Evolutionary conservation across 306 rosid genomes (phyloP).

Genomic region (Cicer yamashitae): DNA sequence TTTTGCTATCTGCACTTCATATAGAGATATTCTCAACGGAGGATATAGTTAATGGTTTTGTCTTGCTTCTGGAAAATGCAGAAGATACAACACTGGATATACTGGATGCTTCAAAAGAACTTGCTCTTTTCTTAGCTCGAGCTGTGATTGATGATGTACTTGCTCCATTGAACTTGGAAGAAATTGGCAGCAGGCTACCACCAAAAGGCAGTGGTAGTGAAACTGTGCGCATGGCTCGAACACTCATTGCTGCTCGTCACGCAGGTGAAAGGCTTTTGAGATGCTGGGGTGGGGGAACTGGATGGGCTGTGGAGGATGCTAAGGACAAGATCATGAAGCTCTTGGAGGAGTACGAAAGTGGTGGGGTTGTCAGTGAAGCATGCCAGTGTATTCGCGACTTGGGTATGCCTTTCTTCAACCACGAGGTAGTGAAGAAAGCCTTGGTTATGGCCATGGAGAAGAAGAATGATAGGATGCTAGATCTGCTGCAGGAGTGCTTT

Average conservation of each 20-base stretch:
- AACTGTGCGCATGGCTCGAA: constrained; percentile 82
- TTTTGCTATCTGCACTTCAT: constrained; percentile 92
- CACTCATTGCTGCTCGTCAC: constrained; percentile 88
- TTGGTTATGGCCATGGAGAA: constrained; percentile 99
- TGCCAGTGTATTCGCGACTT: constrained; percentile 95
- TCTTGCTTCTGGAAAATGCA: constrained; percentile 86
- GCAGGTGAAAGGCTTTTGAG: constrained; percentile 96
- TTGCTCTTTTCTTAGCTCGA: constrained; percentile 87
- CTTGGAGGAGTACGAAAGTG: constrained; percentile 92
- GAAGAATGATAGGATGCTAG: constrained; percentile 87
- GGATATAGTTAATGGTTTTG: constrained; percentile 86
- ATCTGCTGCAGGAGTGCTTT: constrained; percentile 88
- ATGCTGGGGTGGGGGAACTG: constrained; percentile 99
- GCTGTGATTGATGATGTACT: constrained; percentile 96
- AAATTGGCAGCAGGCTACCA: constrained; percentile 72
- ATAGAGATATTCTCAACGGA: constrained; percentile 94
- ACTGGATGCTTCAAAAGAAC: constrained; percentile 96
- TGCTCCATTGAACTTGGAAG: constrained; percentile 90
- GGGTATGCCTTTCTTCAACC: constrained; percentile 96
- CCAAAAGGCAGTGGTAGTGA: constrained; percentile 77
- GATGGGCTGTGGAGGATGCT: constrained; percentile 99
- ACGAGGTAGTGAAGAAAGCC: constrained; percentile 98
- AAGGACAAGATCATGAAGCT: constrained; percentile 95
- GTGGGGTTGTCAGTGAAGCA: constrained; percentile 88
- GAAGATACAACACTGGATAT: constrained; percentile 95